Percentiles rank a stretch among this genome's conserved stretches.
phyloP scores from a whole-genome alignment of 495 filamentous ascomycete species.

The Trichoderma asperelloides region DNA sequence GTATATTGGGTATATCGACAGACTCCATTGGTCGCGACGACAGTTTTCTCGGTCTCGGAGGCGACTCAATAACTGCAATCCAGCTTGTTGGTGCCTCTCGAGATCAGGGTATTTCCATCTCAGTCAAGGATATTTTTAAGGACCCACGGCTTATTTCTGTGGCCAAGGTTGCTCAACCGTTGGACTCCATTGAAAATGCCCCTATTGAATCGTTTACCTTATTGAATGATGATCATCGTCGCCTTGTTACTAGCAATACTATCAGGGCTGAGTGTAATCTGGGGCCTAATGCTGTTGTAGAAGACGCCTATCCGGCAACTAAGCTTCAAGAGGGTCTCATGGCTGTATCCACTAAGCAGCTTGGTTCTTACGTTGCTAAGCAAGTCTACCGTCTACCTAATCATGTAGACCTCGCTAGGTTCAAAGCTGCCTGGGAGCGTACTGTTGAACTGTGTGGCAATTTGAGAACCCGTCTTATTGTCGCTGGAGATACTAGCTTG shows the following conservation, averaged over 20 bases:
- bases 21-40: constrained; percentile 35
- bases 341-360: not conserved
- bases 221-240: not conserved
- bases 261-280: constrained; percentile 24
- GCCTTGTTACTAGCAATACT: not conserved
- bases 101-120: constrained; percentile 8
- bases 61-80: constrained; percentile 32
- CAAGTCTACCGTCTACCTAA: constrained; percentile 12
- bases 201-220: not conserved
- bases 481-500: not conserved
- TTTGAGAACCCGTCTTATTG: not conserved
- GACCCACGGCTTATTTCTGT: constrained; percentile 4
- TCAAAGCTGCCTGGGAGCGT: constrained; percentile 1
- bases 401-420: constrained; percentile 19
- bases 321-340: constrained; percentile 46
- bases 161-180: not conserved
- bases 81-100: constrained; percentile 33
- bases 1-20: not conserved
- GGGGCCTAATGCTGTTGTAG: not conserved
- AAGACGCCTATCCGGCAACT: constrained; percentile 50
- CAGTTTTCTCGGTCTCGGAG: constrained; percentile 34
- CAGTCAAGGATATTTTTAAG: constrained; percentile 6
- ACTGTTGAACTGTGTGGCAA: constrained; percentile 5
- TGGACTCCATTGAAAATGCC: not conserved
- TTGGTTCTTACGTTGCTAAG: constrained; percentile 39